phyloP scores from a whole-genome alignment of 805 yeast genomes.

The Nakazawaea populi region DNA sequence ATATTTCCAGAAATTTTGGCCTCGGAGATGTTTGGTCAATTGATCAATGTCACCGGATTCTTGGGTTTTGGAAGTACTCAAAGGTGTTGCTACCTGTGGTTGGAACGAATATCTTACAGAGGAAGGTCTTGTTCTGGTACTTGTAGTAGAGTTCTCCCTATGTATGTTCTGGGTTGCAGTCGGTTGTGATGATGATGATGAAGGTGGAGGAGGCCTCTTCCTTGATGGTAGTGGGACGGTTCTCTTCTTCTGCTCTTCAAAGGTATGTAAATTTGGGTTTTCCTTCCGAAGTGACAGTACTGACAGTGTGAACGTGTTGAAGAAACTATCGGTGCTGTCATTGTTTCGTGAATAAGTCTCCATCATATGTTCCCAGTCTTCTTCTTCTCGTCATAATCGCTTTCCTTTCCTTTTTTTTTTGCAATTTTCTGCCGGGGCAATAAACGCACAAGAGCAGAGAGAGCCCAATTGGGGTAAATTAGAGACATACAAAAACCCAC shows the following conservation, averaged over 20 bases:
- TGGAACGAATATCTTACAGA: neutral
- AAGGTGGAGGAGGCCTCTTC: neutral
- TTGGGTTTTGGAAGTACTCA: neutral
- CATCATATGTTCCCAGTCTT: neutral
- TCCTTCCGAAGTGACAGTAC: conserved; percentile 1
- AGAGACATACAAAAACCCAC: too few relatives aligned
- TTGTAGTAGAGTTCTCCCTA: neutral
- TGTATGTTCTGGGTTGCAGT: neutral
- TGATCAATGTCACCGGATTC: conserved; percentile 2
- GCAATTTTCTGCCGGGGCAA: too few relatives aligned
- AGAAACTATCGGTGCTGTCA: conserved; percentile 9
- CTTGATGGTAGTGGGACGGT: neutral
- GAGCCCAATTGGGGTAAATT: too few relatives aligned
- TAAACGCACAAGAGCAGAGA: too few relatives aligned
- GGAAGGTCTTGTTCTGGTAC: neutral
- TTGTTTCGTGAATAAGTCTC: neutral
- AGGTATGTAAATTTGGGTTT: conserved; percentile 21
- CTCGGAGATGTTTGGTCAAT: conserved; percentile 10
- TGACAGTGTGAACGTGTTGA: neutral
- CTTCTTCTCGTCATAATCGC: too few relatives aligned
- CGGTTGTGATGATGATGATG: neutral
- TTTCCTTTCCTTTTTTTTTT: neutral
- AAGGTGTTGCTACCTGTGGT: neutral
- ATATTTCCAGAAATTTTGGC: conserved; percentile 50
- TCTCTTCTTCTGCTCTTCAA: conserved; percentile 4